phyloP scores from a whole-genome alignment of 179 eudicot genomes.

The Beta corolliflora region DNA sequence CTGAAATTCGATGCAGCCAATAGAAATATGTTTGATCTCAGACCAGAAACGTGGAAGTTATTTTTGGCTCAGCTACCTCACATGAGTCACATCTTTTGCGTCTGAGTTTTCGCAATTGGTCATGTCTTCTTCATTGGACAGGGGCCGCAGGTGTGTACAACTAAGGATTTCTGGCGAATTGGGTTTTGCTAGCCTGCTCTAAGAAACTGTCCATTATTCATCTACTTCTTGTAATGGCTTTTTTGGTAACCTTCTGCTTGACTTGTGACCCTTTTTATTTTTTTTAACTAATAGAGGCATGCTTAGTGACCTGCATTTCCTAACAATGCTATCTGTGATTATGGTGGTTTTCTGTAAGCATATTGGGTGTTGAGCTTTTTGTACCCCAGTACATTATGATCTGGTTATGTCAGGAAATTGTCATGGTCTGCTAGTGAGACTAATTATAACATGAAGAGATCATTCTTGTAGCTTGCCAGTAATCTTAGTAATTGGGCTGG shows the following conservation, averaged over 20 bases:
- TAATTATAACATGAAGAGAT: neutral
- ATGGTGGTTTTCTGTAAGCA: neutral
- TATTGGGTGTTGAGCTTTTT: neutral
- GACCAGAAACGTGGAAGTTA: neutral
- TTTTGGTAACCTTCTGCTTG: neutral
- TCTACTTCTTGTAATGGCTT: neutral
- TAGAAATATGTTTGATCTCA: neutral
- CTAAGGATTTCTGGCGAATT: neutral
- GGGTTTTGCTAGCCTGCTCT: neutral
- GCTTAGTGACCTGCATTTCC: neutral
- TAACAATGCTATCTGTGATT: neutral
- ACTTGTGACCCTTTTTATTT: neutral
- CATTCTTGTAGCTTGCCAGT: neutral
- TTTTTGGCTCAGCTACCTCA: neutral
- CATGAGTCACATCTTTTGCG: neutral
- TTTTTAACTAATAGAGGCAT: neutral
- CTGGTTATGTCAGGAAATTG: neutral
- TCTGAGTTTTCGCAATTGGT: no score
- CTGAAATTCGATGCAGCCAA: neutral
- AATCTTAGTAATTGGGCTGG: neutral
- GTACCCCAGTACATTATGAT: neutral
- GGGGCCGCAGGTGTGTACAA: neutral
- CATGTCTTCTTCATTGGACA: neutral
- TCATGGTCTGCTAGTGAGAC: neutral
- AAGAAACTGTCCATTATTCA: neutral